Conservation (phyloP, 1,284 basidiomycete genomes). For the Afroboletus lepidellus region DNA sequence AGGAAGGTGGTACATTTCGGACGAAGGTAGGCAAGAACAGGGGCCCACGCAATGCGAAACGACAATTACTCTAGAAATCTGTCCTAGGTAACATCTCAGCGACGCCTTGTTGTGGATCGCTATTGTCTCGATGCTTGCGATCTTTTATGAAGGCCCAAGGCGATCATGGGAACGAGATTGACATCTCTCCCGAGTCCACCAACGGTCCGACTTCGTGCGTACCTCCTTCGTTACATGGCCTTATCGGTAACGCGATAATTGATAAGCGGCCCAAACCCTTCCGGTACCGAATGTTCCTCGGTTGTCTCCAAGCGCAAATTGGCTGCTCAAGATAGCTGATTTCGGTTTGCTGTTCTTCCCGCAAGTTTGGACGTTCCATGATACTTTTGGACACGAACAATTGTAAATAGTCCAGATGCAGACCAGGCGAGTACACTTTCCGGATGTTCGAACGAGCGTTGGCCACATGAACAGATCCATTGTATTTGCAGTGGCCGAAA, state of each 20-base stretch:
- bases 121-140: conserved; percentile 24
- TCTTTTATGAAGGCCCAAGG: conserved; percentile 24
- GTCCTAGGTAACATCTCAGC: conserved; percentile 40
- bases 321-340: conserved; percentile 7
- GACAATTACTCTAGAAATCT: conserved; percentile 12
- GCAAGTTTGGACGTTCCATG: background rate
- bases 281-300: conserved; percentile 22
- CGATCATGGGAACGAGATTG: conserved; percentile 20
- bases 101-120: conserved; percentile 34
- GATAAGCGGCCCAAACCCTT: conserved; percentile 23
- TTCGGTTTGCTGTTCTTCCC: background rate
- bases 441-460: background rate
- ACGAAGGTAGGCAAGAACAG: conserved; percentile 31
- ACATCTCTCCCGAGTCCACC: conserved; percentile 23
- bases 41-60: background rate
- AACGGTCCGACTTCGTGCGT: conserved; percentile 16
- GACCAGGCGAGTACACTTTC: conserved; percentile 10
- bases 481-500: background rate
- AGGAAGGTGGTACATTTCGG: conserved; percentile 35
- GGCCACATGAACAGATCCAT: background rate
- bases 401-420: background rate
- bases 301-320: conserved; percentile 7
- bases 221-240: background rate
- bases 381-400: background rate
- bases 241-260: background rate